These are phyloP conservation scores for Pyrenophora tritici-repentis DNA, from an alignment of 2,329 filamentous ascomycete genomes.

Conservation along the genomic window DNA sequence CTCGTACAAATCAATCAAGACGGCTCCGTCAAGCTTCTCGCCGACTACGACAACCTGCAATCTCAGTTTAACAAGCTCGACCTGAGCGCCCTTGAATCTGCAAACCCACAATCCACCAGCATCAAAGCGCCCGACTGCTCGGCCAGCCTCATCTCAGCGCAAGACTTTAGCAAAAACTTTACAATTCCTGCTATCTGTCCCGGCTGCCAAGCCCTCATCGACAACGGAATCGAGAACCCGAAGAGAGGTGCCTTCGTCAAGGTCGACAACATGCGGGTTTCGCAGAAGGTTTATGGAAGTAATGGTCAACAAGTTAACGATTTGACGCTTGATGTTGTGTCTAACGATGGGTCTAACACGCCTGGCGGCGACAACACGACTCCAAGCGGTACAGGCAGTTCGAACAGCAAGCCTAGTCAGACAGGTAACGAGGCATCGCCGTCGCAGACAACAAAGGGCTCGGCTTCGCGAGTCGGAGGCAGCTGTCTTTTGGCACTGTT, in stretches of 20 bases:
- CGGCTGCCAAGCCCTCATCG: slow-evolving; percentile 72
- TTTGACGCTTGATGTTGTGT: slow-evolving; percentile 62
- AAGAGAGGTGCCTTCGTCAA: slow-evolving; percentile 62
- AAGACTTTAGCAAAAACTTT: slow-evolving; percentile 77
- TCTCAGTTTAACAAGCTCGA: slow-evolving; percentile 76
- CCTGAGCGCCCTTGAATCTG: slow-evolving; percentile 67
- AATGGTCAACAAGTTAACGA: slow-evolving; percentile 64
- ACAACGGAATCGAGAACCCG: slow-evolving; percentile 71
- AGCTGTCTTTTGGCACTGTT: slow-evolving; percentile 5
- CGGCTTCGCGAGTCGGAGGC: slow-evolving; percentile 3
- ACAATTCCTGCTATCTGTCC: slow-evolving; percentile 72
- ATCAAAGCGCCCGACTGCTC: slow-evolving; percentile 68
- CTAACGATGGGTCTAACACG: slow-evolving; percentile 59
- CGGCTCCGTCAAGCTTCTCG: slow-evolving; percentile 49
- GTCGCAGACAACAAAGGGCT: slow-evolving; percentile 23
- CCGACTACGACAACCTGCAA: slow-evolving; percentile 69
- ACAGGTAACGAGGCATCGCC: slow-evolving; percentile 22
- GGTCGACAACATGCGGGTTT: slow-evolving; percentile 62
- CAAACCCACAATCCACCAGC: slow-evolving; percentile 61
- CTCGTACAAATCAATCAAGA: slow-evolving; percentile 54
- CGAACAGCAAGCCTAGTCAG: slow-evolving; percentile 4
- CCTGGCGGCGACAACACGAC: slow-evolving; percentile 52
- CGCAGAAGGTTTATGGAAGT: slow-evolving; percentile 61
- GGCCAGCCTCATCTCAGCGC: slow-evolving; percentile 66
- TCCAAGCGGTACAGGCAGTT: slow-evolving; percentile 9